Conservation (phyloP, 495 filamentous ascomycete species). For the Hyaloscypha variabilis region DNA sequence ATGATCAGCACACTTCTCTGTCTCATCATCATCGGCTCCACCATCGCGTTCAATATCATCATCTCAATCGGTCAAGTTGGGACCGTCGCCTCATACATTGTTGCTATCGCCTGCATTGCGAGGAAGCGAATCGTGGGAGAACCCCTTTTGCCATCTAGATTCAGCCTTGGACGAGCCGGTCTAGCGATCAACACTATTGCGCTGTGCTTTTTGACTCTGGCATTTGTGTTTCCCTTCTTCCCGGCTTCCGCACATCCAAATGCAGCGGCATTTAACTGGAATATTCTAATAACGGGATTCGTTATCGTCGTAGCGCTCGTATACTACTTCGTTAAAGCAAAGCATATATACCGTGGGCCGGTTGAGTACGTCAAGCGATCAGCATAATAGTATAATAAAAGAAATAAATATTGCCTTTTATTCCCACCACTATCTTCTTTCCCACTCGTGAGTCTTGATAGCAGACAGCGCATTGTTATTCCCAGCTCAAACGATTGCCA, state of each 20-base stretch:
- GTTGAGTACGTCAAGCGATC: conserved; percentile 16
- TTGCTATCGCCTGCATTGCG: conserved; percentile 50
- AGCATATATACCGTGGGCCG: conserved; percentile 40
- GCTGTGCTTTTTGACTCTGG: conserved; percentile 44
- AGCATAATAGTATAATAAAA: too few species aligned
- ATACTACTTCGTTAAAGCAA: conserved; percentile 47
- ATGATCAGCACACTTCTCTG: conserved; percentile 36
- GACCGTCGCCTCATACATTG: conserved; percentile 51
- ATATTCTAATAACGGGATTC: conserved; percentile 48
- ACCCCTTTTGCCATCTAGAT: conserved; percentile 46
- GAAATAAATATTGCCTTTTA: too few species aligned
- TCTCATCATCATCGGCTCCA: conserved; percentile 36
- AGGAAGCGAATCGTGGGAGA: conserved; percentile 43
- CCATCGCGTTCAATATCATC: conserved; percentile 49
- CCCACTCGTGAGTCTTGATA: too few species aligned
- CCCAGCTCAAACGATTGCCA: too few species aligned
- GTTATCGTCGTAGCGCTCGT: conserved; percentile 46
- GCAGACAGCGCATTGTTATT: too few species aligned
- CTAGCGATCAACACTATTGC: conserved; percentile 48
- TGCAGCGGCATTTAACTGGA: conserved; percentile 51
- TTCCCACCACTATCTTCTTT: too few species aligned
- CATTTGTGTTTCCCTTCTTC: conserved; percentile 58
- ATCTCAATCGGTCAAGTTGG: conserved; percentile 41
- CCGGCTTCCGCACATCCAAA: conserved; percentile 46
- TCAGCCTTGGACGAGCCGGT: conserved; percentile 52